Evolutionary conservation across 768 basidiomycete species (phyloP), one percentile per base, ranked within the genome.

Genomic region (Brasilioporus rufonigricans): DNA sequence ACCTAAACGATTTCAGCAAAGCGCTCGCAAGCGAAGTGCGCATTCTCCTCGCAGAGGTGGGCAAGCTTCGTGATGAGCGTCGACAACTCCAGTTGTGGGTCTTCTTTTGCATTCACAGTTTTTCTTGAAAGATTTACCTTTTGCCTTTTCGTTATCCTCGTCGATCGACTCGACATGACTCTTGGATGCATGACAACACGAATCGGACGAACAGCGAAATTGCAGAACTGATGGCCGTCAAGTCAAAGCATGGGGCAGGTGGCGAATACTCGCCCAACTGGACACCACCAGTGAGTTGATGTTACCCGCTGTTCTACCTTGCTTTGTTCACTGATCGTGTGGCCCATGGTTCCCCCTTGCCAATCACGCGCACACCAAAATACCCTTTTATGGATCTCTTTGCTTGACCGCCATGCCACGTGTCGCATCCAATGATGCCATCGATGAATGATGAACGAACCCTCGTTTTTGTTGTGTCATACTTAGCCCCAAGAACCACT

Each of bases 181-280:
- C 12, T 33, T 14, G 33, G 33, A 33, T 14, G 33, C 33, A 33
- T 33, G 33, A 33, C 8, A 4, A 9, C 27, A 35, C 14, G 46
- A 16, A 14, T 8, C 33, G 33, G 12, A 54, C 35, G 47, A 24
- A 24, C 64, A 92, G 91, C 59, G 91, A 93, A 70, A 90, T 93
- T 59, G 85, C 90, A 24, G 88, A 89, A 67, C 76, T 93, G 55
- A 87, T 93, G 87, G 80, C 82, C 47, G 77, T 91, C 47, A 89
- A 90, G 67, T 84, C 89, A 19, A 92, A 93, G 69, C 86, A 90
- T 66, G 86, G 89, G 19, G 79, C 85, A 2, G 89, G 86, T 35
- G 90, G 89, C 23, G 88, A 91, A 60, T 92, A 85, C 65, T 76
- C 83, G 23, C 84, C 87, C 18, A 84, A 86, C 51, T 93, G 90